Evolutionary conservation across 169 alveolate species (phyloP).

Genomic region (Plasmodium gallinaceum): DNA sequence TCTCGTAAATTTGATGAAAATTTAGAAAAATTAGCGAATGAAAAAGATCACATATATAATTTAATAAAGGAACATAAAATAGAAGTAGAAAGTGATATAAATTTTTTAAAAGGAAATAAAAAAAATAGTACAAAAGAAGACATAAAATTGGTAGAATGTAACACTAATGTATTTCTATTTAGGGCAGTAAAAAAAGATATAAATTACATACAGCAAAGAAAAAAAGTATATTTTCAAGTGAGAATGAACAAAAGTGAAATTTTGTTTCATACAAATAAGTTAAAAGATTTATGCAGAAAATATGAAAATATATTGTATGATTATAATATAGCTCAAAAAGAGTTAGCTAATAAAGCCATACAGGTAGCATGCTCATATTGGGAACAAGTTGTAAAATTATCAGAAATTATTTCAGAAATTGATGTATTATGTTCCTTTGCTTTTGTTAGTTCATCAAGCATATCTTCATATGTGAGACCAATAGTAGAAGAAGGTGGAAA

Average conservation of each 20-base stretch:
- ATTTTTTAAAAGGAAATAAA: slow-evolving; percentile 83
- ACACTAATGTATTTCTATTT: slow-evolving; percentile 87
- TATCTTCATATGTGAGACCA: slow-evolving; percentile 92
- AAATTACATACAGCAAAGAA: slow-evolving; percentile 72
- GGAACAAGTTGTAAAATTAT: slow-evolving; percentile 92
- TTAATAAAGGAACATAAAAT: slow-evolving; percentile 83
- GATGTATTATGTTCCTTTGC: slow-evolving; percentile 97
- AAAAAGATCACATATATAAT: slow-evolving; percentile 61
- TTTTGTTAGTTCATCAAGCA: slow-evolving; percentile 88
- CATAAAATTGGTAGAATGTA: slow-evolving; percentile 88
- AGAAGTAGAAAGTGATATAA: slow-evolving; percentile 87
- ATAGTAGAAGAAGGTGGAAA: slow-evolving; percentile 83
- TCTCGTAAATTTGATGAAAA: slow-evolving; percentile 88
- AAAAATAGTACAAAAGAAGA: slow-evolving; percentile 81
- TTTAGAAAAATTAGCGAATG: slow-evolving; percentile 70
- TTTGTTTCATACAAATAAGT: slow-evolving; percentile 89
- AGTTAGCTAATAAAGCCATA: slow-evolving; percentile 91
- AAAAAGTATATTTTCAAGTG: slow-evolving; percentile 81
- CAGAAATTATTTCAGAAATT: slow-evolving; percentile 90
- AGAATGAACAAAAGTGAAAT: slow-evolving; percentile 91
- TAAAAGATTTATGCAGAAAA: slow-evolving; percentile 86
- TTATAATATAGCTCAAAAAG: slow-evolving; percentile 88
- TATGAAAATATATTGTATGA: slow-evolving; percentile 84
- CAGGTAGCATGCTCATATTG: slow-evolving; percentile 96
- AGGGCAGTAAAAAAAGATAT: slow-evolving; percentile 91